Evolutionary conservation across 1,139 yeast species (phyloP), one percentile per base, ranked within the genome.

Genomic region (Yamadazyma atmosphaerica): DNA sequence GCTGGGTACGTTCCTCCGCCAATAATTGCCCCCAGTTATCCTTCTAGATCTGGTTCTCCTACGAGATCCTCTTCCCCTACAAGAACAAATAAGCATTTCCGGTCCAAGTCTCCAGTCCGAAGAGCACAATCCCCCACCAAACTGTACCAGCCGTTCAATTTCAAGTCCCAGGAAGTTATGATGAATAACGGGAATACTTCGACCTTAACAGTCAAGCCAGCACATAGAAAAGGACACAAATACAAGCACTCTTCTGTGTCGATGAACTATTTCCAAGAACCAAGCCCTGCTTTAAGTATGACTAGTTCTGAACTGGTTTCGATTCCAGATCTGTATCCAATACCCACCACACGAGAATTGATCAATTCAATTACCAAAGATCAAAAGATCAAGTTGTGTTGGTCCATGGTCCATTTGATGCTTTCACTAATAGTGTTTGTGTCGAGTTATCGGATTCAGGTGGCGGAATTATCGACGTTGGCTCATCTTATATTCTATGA

Each of bases 201-300:
- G 26, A 57, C 65, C 4, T 51, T 68, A 21, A 58, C 53, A 49
- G 60, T 63, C 12, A 75, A 73, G 45, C 77, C 90, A 0, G 81
- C 86, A 0, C 94, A 87, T 54, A 79, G 98, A 66, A 83, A 90
- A 47, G 98, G 98, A 9, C 98, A 92, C 63, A 79, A 90, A 51
- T 92, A 92, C 57, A 92, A 92, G 58, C 98, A 92, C 54, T 88
- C 97, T 4, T 88, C 97, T n/a, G 96, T 92, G 4, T 86, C 96
- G 3, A 86, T 92, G 92, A 92, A 92, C 58, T 77, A 90, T 57
- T 92, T 92, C 60, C 96, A 87, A 56, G 98, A 90, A 55, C 96
- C 97, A 1, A 83, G 89, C 6, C 82, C 80, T 12, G 17, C 45
- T 0, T 4, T 19, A 16, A 35, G 19, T 27, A 16, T 28, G 11